These are phyloP conservation scores for Lophiostoma macrostomum DNA, from an alignment of 495 filamentous ascomycete species.

Conservation along the genomic window DNA sequence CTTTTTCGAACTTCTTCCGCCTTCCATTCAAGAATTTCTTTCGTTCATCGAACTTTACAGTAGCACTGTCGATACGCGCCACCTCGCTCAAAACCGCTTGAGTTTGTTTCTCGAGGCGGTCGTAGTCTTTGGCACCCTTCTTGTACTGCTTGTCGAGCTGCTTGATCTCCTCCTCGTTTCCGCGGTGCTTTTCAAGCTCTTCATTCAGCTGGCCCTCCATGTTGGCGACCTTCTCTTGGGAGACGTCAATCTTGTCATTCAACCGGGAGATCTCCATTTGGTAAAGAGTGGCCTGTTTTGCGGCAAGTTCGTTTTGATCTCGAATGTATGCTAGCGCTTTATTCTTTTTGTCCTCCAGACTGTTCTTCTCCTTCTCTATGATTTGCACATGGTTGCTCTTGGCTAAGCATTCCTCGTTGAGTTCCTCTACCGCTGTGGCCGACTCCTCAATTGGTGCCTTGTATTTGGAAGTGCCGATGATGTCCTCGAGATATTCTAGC, in stretches of 20 bases:
- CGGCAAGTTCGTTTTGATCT: slow-evolving; percentile 86
- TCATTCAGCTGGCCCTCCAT: slow-evolving; percentile 84
- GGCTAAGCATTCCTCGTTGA: slow-evolving; percentile 92
- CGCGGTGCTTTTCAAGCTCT: slow-evolving; percentile 88
- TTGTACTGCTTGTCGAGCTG: slow-evolving; percentile 82
- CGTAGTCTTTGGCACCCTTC: slow-evolving; percentile 72
- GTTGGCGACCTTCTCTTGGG: slow-evolving; percentile 82
- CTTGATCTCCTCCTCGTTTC: slow-evolving; percentile 89
- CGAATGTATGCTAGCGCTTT: slow-evolving; percentile 83
- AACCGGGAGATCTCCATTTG: slow-evolving; percentile 87
- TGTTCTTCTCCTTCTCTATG: slow-evolving; percentile 93
- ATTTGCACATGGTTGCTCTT: slow-evolving; percentile 93
- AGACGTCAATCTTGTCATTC: slow-evolving; percentile 81
- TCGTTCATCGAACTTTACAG: slow-evolving; percentile 96
- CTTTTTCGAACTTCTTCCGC: slow-evolving; percentile 91
- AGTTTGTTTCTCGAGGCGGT: slow-evolving; percentile 74
- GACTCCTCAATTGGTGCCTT: slow-evolving; percentile 95
- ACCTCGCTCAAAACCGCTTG: slow-evolving; percentile 83
- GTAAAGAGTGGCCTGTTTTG: slow-evolving; percentile 86
- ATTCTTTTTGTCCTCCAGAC: slow-evolving; percentile 93
- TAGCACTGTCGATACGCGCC: slow-evolving; percentile 89
- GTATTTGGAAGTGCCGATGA: slow-evolving; percentile 97
- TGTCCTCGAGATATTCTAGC: slow-evolving; percentile 95
- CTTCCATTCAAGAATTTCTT: slow-evolving; percentile 86
- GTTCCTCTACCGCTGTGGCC: slow-evolving; percentile 77